phyloP scores from a whole-genome alignment of 2,329 filamentous ascomycete genomes.

The Plenodomus biglobosus region DNA sequence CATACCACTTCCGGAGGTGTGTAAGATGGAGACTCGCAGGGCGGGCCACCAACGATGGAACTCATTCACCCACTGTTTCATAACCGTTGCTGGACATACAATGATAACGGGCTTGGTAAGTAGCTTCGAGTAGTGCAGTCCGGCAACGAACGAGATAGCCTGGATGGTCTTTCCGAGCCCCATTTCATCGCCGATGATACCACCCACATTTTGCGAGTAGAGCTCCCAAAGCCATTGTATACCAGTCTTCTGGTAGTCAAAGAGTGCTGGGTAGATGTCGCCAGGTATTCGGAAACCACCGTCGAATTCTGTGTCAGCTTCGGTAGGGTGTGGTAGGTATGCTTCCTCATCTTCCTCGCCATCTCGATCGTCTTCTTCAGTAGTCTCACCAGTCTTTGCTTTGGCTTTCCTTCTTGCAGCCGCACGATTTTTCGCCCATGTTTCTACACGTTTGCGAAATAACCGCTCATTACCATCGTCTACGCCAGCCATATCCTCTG shows the following conservation, averaged over 20 bases:
- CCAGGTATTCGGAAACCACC: conserved; percentile 81
- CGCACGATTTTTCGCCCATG: conserved; percentile 70
- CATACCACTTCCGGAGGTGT: conserved; percentile 96
- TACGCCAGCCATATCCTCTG: conserved; percentile 63
- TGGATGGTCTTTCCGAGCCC: conserved; percentile 94
- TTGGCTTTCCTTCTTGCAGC: conserved; percentile 57
- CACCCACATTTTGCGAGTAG: conserved; percentile 84
- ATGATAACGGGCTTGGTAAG: conserved; percentile 84
- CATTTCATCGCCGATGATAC: conserved; percentile 98
- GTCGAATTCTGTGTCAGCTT: conserved; percentile 72
- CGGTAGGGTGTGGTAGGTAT: conserved; percentile 82
- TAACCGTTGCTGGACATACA: conserved; percentile 89
- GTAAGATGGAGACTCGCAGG: conserved; percentile 90
- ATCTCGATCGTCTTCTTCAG: conserved; percentile 42
- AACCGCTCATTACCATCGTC: conserved; percentile 88
- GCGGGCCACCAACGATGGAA: conserved; percentile 99
- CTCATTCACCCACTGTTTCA: conserved; percentile 97
- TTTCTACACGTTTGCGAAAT: conserved; percentile 73
- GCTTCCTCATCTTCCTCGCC: conserved; percentile 71
- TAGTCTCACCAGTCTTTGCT: conserved; percentile 36
- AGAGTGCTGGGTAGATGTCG: conserved; percentile 88
- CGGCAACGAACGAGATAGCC: conserved; percentile 79
- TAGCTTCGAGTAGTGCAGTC: conserved; percentile 86
- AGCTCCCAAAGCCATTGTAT: conserved; percentile 96
- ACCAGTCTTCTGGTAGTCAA: conserved; percentile 95